phyloP scores from a whole-genome alignment of 768 basidiomycete species.

The Mycena metata region DNA sequence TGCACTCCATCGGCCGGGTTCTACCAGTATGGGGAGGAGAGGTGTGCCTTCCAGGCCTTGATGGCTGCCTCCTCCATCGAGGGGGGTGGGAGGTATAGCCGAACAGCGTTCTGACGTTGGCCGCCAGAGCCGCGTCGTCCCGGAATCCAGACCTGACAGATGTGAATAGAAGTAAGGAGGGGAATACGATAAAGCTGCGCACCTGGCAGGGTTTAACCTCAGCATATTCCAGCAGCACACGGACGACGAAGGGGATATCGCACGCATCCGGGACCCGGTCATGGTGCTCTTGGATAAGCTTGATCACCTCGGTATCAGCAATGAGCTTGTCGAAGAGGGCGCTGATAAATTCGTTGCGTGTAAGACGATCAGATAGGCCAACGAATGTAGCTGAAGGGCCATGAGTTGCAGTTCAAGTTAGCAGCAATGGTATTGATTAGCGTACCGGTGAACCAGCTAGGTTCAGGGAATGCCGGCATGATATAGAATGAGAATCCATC shows the following conservation, averaged over 20 bases:
- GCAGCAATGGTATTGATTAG: no score
- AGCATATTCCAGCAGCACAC: constrained; percentile 3
- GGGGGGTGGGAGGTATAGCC: constrained; percentile 22
- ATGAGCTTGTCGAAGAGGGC: constrained; percentile 20
- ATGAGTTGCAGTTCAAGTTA: no score
- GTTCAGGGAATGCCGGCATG: not conserved
- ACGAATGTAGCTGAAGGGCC: constrained; percentile 3
- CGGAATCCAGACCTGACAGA: constrained; percentile 13
- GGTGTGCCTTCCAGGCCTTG: constrained; percentile 16
- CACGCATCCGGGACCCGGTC: constrained; percentile 4
- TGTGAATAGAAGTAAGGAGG: not conserved
- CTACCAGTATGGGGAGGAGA: constrained; percentile 1
- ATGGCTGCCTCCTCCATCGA: constrained; percentile 1
- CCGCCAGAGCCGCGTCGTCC: not conserved
- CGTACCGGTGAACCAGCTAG: not conserved
- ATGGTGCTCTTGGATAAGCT: constrained; percentile 16
- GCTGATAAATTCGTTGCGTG: not conserved
- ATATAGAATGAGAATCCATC: constrained; percentile 15
- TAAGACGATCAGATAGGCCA: constrained; percentile 15
- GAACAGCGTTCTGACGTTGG: constrained; percentile 14
- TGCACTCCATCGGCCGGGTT: constrained; percentile 19
- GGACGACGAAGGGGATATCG: constrained; percentile 12
- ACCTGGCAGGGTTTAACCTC: constrained; percentile 9
- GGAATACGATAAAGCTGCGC: not conserved
- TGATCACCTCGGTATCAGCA: not conserved